phyloP scores from a whole-genome alignment of 345 rosid species.

The Ceriops zippeliana region DNA sequence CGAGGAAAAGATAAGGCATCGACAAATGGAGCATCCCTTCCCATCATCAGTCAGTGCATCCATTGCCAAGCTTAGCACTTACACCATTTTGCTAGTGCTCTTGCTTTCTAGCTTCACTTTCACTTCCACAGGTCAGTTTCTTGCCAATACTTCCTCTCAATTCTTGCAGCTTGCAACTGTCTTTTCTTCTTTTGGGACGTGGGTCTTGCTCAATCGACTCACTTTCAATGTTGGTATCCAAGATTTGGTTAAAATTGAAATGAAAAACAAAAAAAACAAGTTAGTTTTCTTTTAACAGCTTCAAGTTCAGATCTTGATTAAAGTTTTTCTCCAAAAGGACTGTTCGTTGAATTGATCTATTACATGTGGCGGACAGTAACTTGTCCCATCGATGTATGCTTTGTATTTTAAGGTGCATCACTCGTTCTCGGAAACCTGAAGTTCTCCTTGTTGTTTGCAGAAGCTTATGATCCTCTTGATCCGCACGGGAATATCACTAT shows the following conservation, averaged over 20 bases:
- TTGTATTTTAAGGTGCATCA: no score
- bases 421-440: neutral
- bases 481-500: conserved; percentile 1
- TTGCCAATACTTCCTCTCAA: conserved; percentile 7
- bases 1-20: conserved; percentile 13
- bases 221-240: neutral
- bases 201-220: conserved; percentile 10
- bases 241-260: neutral
- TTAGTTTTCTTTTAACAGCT: conserved; percentile 8
- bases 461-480: conserved; percentile 27
- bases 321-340: conserved; percentile 6
- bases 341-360: neutral
- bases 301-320: conserved; percentile 15
- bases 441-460: conserved; percentile 25
- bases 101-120: conserved; percentile 55
- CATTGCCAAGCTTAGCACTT: conserved; percentile 38
- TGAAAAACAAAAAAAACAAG: neutral
- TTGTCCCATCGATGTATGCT: no score
- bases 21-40: conserved; percentile 42
- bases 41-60: conserved; percentile 31
- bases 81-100: conserved; percentile 34
- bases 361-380: neutral
- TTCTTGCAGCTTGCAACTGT: neutral
- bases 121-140: conserved; percentile 59
- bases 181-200: conserved; percentile 17